A percentile compares a stretch with the other conserved stretches of the same genome.
Evolutionary conservation across 805 yeast species (phyloP).

Genomic region (Spathaspora gorwiae): DNA sequence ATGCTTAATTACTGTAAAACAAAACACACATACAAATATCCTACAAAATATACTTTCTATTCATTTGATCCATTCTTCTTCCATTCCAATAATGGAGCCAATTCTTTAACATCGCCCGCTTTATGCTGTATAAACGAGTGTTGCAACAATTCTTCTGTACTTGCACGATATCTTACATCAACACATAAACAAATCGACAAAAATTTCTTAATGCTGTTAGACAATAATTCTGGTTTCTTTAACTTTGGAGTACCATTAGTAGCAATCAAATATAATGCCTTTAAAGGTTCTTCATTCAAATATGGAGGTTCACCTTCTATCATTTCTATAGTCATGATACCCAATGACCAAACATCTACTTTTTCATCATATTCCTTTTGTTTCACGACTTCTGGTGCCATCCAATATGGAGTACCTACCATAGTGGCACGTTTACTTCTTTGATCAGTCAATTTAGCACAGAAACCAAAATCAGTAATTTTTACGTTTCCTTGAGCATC

Average conservation of each 20-base stretch:
- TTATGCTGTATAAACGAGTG: conserved; percentile 64
- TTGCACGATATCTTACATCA: conserved; percentile 87
- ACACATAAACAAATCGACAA: conserved; percentile 89
- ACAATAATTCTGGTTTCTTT: conserved; percentile 62
- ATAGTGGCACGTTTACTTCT: conserved; percentile 73
- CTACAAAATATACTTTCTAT: neutral
- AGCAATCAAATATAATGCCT: conserved; percentile 72
- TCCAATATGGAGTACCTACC: conserved; percentile 90
- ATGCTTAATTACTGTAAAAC: too few relatives aligned
- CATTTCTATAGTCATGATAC: conserved; percentile 85
- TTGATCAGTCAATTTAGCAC: conserved; percentile 74
- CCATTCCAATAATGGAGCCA: conserved; percentile 58
- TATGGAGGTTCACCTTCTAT: conserved; percentile 85
- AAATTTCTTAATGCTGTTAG: conserved; percentile 77
- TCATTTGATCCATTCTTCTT: conserved; percentile 15
- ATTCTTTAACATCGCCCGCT: conserved; percentile 56
- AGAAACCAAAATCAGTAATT: conserved; percentile 45
- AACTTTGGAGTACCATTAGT: conserved; percentile 79
- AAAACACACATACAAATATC: too few relatives aligned
- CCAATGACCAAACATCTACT: conserved; percentile 79
- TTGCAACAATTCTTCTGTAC: conserved; percentile 78
- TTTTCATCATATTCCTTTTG: conserved; percentile 78
- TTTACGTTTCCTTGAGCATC: conserved; percentile 41
- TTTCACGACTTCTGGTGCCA: conserved; percentile 84
- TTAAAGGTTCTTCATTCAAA: conserved; percentile 71